Conservation (phyloP, 2,329 filamentous ascomycete species). For the Fusarium sp. region DNA sequence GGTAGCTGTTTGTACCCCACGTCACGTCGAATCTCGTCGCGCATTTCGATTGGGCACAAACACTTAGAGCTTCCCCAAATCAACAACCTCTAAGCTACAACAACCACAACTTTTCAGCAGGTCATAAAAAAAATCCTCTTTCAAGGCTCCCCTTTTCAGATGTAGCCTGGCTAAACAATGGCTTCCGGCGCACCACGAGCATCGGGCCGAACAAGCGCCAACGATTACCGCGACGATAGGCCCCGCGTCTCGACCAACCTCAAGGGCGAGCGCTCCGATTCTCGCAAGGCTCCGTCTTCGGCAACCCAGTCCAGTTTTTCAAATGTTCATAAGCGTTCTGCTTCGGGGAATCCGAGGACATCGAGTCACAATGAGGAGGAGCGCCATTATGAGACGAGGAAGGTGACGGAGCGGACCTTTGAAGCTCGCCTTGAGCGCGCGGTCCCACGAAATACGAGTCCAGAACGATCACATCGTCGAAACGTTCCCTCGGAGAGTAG, state of each 20-base stretch:
- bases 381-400: slow-evolving; percentile 64
- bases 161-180: slow-evolving; percentile 57
- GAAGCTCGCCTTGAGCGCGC: slow-evolving; percentile 74
- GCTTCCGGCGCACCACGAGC: slow-evolving; percentile 58
- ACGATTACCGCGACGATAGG: slow-evolving; percentile 53
- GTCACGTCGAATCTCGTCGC: slow-evolving; percentile 39
- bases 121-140: not conserved
- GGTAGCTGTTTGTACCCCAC: slow-evolving; percentile 40
- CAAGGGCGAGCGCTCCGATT: slow-evolving; percentile 54
- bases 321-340: slow-evolving; percentile 66
- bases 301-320: slow-evolving; percentile 53
- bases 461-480: slow-evolving; percentile 65
- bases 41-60: slow-evolving; percentile 50
- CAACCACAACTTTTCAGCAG: not conserved
- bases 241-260: slow-evolving; percentile 54
- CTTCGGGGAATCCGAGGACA: slow-evolving; percentile 69
- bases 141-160: slow-evolving; percentile 43
- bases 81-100: slow-evolving; percentile 25
- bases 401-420: slow-evolving; percentile 67
- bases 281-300: slow-evolving; percentile 55
- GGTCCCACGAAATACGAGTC: slow-evolving; percentile 69
- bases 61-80: slow-evolving; percentile 42
- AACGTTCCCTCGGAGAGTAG: slow-evolving; percentile 55
- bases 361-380: slow-evolving; percentile 61
- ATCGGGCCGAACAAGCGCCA: slow-evolving; percentile 61